Percentiles rank a stretch among this genome's conserved stretches.
phyloP scores from a whole-genome alignment of 139 green algal genomes.

The Edaphochlamys debaryana region DNA sequence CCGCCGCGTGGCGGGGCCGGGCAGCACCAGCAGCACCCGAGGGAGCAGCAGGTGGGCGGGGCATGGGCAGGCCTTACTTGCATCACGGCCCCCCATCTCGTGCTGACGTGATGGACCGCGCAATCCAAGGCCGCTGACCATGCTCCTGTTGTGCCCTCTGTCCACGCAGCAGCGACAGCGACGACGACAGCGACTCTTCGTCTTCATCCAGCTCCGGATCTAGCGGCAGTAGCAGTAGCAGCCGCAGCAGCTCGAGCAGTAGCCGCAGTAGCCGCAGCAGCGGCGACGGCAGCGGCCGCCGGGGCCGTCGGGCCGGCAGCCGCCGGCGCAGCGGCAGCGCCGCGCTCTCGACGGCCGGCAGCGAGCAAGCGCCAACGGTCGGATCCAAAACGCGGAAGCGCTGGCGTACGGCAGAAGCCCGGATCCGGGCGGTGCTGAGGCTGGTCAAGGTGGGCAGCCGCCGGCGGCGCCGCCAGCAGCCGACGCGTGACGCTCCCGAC shows the following conservation, averaged over 20 bases:
- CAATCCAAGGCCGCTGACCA: no score
- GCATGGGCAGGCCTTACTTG: no score
- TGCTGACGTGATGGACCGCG: no score
- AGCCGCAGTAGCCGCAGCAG: not conserved
- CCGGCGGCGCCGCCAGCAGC: no score
- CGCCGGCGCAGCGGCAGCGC: not conserved
- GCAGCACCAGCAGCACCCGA: slow-evolving; percentile 25
- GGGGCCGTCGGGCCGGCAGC: not conserved
- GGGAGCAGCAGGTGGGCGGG: slow-evolving; percentile 4
- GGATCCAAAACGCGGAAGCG: no score
- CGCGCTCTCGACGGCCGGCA: no score
- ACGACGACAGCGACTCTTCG: not conserved
- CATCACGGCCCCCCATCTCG: no score
- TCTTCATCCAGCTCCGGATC: not conserved
- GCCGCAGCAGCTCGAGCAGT: not conserved
- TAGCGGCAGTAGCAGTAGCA: not conserved
- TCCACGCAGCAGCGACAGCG: slow-evolving; percentile 1
- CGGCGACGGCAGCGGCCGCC: no score
- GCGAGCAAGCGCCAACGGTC: no score
- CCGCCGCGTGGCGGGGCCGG: not conserved
- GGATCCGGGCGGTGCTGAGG: slow-evolving; percentile 29
- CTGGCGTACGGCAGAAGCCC: slow-evolving; percentile 18
- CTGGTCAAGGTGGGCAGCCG: not conserved
- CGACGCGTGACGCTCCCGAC: no score
- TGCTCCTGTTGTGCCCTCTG: no score